Percentiles rank a stretch among this genome's conserved stretches.
These are phyloP conservation scores for Quercus glauca DNA, from an alignment of 306 rosid species.

Conservation along the genomic window DNA sequence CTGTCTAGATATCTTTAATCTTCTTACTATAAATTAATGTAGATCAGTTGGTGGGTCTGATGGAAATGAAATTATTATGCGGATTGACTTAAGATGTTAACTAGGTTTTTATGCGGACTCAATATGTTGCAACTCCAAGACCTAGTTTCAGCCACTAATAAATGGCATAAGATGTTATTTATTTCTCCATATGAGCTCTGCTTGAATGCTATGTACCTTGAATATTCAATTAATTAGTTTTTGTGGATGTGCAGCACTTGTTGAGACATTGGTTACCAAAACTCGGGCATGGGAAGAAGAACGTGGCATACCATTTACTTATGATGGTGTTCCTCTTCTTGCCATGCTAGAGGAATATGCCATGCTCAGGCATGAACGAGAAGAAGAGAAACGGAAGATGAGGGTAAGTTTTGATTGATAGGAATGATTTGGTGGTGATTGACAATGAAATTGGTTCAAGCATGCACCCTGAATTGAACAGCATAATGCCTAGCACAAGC, in stretches of 20 bases:
- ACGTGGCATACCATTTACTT: conserved; percentile 67
- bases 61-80: not conserved
- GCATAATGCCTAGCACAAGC: not conserved
- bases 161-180: conserved; percentile 2
- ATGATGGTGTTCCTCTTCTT: conserved; percentile 95
- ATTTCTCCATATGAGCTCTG: not conserved
- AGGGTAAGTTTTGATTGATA: conserved; percentile 50
- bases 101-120: not conserved
- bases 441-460: not conserved
- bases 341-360: conserved; percentile 99
- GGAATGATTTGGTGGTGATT: not conserved
- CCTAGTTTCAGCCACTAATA: not conserved
- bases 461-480: not conserved
- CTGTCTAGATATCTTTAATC: not conserved
- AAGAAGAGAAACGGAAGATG: conserved; percentile 93
- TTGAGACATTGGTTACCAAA: conserved; percentile 87
- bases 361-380: conserved; percentile 97
- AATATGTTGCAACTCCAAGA: not conserved
- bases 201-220: conserved; percentile 8
- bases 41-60: not conserved
- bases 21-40: not conserved
- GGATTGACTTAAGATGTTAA: conserved; percentile 1
- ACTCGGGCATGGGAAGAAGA: conserved; percentile 98
- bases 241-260: conserved; percentile 66
- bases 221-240: conserved; percentile 13